Percentiles rank a stretch among this genome's conserved stretches.
Conservation (phyloP, 2,329 filamentous ascomycete genomes). For the Pseudodiploospora longispora region DNA sequence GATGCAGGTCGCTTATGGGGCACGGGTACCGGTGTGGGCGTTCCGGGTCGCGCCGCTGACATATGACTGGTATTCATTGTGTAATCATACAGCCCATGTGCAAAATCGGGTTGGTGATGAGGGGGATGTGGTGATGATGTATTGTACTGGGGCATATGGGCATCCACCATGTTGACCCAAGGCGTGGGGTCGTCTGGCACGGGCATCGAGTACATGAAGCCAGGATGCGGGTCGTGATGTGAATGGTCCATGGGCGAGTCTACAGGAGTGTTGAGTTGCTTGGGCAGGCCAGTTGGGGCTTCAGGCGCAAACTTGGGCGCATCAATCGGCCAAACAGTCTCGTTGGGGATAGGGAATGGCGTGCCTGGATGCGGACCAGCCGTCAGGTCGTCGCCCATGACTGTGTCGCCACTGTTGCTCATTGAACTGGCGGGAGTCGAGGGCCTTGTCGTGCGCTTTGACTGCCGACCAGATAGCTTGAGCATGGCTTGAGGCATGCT, state of each 20-base stretch:
- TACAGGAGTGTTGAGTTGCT: conserved; percentile 24
- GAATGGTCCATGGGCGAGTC: conserved; percentile 13
- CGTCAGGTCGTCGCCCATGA: conserved; percentile 26
- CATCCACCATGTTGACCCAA: conserved; percentile 12
- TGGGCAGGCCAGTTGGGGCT: conserved; percentile 15
- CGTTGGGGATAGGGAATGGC: conserved; percentile 31
- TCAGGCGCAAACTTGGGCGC: conserved; percentile 33
- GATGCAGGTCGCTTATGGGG: conserved; percentile 31
- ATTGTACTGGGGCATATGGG: conserved; percentile 10
- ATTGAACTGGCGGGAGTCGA: conserved; percentile 22
- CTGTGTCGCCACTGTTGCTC: conserved; percentile 14
- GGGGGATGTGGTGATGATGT: conserved; percentile 11
- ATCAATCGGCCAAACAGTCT: conserved; percentile 28
- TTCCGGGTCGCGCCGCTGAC: conserved; percentile 25
- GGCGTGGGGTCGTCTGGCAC: conserved; percentile 21
- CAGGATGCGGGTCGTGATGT: conserved; percentile 7
- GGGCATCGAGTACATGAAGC: conserved; percentile 22
- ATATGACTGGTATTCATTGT: conserved; percentile 16
- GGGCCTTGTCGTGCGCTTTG: conserved; percentile 28
- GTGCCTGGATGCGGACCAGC: conserved; percentile 32
- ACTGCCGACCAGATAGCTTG: conserved; percentile 23
- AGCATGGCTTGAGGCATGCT: conserved; percentile 22
- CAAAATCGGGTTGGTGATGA: conserved; percentile 8
- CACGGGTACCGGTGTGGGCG: conserved; percentile 26
- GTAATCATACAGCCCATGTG: conserved; percentile 16